Evolutionary conservation across 2,329 filamentous ascomycete species (phyloP), one percentile per base, ranked within the genome.

Genomic region (Tolypocladium capitatum): DNA sequence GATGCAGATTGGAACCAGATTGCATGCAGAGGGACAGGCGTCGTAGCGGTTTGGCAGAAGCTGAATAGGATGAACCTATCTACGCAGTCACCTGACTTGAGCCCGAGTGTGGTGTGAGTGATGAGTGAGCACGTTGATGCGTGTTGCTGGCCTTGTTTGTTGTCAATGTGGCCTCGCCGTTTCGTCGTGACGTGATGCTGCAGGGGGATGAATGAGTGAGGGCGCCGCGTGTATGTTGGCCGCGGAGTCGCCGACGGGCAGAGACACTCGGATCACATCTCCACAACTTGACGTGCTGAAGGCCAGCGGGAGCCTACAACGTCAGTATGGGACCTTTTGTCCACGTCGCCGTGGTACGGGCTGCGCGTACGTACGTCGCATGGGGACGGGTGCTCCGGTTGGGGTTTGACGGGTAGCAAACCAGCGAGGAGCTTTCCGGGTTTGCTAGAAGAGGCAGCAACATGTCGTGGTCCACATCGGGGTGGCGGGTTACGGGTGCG

Each of bases 1-100:
- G 41, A 45, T 45, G 36, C 47, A 46, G 43, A 43, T 49, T 49
- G 47, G 44, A 43, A 43, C 28, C 36, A 46, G 47, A 48, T 45
- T 48, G 42, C 35, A 47, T 30, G 38, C 38, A 30, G 38, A 28
- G 38, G 38, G 38, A 28, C 38, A n/a, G 38, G 27, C 21, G 36
- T 27, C 38, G 38, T 42, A 28, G 38, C 38, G 18, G 16, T 42
- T 42, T 42, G 24, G 9, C 38, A 28, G 38, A 18, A 18, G 38
- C 38, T 42, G 38, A 42, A 42, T 42, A n/a, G 10, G 38, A 42
- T 42, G 38, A n/a, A 30, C 10, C 38, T 42, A 24, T 42, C 30
- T 28, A 18, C 38, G 10, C 24, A 28, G 27, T 2, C 14, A 4
- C 14, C 5, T 11, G 14, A 2, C 30, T 31, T 31, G 13, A 31